phyloP scores from a whole-genome alignment of 495 filamentous ascomycete genomes.

The Talaromyces nanjingensis region DNA sequence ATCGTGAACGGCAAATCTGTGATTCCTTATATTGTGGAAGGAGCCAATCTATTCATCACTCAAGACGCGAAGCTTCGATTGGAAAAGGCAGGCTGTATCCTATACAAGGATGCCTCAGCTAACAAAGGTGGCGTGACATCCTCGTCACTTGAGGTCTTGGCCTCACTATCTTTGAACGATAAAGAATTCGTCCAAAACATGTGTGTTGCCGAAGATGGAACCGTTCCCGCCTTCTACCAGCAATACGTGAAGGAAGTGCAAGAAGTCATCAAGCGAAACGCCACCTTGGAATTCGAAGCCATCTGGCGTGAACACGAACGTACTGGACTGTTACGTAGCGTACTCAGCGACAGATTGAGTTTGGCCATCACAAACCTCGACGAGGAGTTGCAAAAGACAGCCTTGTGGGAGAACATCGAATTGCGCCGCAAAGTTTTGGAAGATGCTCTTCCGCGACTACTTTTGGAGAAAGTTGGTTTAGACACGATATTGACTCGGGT shows the following conservation, averaged over 20 bases:
- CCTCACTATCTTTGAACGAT: constrained; percentile 90
- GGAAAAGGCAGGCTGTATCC: constrained; percentile 84
- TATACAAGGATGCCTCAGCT: constrained; percentile 96
- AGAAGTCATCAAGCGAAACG: constrained; percentile 79
- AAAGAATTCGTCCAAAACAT: constrained; percentile 82
- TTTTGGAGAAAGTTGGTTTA: constrained; percentile 84
- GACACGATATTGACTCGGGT: constrained; percentile 77
- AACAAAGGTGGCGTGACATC: constrained; percentile 99
- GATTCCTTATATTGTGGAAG: constrained; percentile 94
- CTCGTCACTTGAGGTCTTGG: constrained; percentile 94
- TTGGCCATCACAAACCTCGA: constrained; percentile 89
- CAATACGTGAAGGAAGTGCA: constrained; percentile 91
- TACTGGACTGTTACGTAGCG: constrained; percentile 69
- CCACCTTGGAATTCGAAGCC: constrained; percentile 89
- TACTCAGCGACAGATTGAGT: constrained; percentile 82
- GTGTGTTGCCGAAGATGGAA: constrained; percentile 75
- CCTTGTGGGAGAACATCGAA: constrained; percentile 78
- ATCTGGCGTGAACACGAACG: constrained; percentile 91
- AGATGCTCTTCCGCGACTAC: constrained; percentile 78
- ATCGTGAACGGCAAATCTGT: constrained; percentile 74
- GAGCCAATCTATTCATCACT: constrained; percentile 97
- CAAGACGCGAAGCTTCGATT: constrained; percentile 95
- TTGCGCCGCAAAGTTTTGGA: constrained; percentile 71
- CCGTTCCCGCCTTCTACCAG: constrained; percentile 82
- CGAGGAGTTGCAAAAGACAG: constrained; percentile 87